phyloP scores from a whole-genome alignment of 129 eudicot species.

The Lactuca saligna region DNA sequence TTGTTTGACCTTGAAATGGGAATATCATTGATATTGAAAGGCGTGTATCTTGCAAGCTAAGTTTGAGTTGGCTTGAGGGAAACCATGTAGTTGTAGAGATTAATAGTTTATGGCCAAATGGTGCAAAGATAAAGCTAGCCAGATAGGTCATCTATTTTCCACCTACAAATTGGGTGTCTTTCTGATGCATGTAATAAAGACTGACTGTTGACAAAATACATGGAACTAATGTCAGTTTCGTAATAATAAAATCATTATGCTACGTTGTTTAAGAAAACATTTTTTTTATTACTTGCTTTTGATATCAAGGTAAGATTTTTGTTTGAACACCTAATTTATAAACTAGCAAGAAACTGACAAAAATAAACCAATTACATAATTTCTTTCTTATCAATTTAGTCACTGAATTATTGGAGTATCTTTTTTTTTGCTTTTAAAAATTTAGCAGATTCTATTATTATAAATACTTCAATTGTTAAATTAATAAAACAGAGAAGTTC shows the following conservation, averaged over 20 bases:
- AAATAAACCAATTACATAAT: too few relatives aligned
- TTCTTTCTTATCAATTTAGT: not conserved
- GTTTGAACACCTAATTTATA: too few relatives aligned
- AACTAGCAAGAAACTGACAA: too few relatives aligned
- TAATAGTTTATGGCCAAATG: conserved; percentile 19
- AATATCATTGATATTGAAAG: not conserved
- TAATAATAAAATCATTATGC: not conserved
- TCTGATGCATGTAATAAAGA: not conserved
- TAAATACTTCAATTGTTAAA: too few relatives aligned
- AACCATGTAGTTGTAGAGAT: conserved; percentile 25
- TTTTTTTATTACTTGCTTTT: too few relatives aligned
- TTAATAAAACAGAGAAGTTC: too few relatives aligned
- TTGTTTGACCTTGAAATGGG: conserved; percentile 19
- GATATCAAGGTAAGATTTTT: not conserved
- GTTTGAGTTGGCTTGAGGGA: conserved; percentile 35
- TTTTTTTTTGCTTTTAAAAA: too few relatives aligned
- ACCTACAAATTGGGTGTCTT: conserved; percentile 14
- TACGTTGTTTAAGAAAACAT: not conserved
- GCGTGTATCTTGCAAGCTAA: conserved; percentile 15
- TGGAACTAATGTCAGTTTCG: not conserved
- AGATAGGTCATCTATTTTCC: conserved; percentile 29
- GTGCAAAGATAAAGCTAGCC: conserved; percentile 13
- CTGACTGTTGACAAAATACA: too few relatives aligned
- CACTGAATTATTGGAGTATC: too few relatives aligned
- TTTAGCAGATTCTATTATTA: not conserved